Evolutionary conservation across 768 basidiomycete genomes (phyloP).

Genomic region (Boletellus ananas): DNA sequence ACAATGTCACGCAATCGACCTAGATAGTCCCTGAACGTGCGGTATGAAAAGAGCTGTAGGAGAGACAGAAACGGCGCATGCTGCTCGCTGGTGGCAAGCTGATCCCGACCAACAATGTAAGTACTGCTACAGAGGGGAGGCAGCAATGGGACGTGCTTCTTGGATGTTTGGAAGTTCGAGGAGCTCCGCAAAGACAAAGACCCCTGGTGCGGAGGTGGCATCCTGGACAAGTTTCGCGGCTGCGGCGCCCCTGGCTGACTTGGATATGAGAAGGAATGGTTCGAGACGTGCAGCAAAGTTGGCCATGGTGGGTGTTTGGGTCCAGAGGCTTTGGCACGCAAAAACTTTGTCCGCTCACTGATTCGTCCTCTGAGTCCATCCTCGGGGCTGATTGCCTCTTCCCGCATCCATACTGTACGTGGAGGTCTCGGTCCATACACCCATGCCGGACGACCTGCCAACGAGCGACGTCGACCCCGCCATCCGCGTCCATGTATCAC

Average conservation of each 20-base stretch:
- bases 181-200: conserved; percentile 90
- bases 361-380: conserved; percentile 2
- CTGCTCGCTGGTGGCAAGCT: conserved; percentile 70
- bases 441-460: conserved; percentile 10
- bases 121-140: neutral
- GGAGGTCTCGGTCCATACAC: conserved; percentile 11
- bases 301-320: conserved; percentile 29
- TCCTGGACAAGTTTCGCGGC: conserved; percentile 87
- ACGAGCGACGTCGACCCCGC: conserved; percentile 38
- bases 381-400: conserved; percentile 4
- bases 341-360: too few relatives aligned
- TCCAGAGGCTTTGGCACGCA: neutral
- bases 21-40: conserved; percentile 79
- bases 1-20: conserved; percentile 41
- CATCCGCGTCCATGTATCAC: conserved; percentile 68
- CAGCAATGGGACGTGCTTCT: conserved; percentile 50
- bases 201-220: conserved; percentile 83
- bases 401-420: conserved; percentile 4
- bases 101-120: conserved; percentile 3
- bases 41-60: conserved; percentile 86
- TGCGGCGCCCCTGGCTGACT: conserved; percentile 87
- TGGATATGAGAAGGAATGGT: conserved; percentile 88
- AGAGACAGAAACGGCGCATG: conserved; percentile 58
- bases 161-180: conserved; percentile 79
- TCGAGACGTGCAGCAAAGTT: conserved; percentile 72